Base-by-base conservation (phyloP, 768 basidiomycete species). In the Cubamyces lactineus region DNA sequence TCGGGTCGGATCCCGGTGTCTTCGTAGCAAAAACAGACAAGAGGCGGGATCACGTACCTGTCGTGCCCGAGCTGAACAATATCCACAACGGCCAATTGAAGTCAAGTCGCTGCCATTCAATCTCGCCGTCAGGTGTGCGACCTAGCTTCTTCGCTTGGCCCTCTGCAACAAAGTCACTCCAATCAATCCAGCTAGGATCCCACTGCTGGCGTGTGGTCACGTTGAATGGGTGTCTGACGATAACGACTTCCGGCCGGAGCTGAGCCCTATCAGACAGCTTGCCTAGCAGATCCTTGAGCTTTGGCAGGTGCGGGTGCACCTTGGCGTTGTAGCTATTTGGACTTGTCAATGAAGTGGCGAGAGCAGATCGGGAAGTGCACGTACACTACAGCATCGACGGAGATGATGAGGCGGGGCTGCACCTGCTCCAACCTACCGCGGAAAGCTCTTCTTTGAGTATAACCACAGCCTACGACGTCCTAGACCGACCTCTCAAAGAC, bases 21-120 rank as follows among this genome's bases (percentile, higher is more conserved):
- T 38, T 50, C 46, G 41, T 15, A 39, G 41, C 13, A 15, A 50
- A 1, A 41, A 15, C 40, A 28, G 51, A 24, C 53, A 23, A 62
- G 23, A 57, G 48, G 17, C 40, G 19, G 45, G 8, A 11, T 21
- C 24, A 69, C 75, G 65, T 63, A 75, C 91, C 91, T 38, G 92
- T 94, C 30, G 92, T 93, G 12, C 91, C 92, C 53, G 88, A 90
- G 64, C 88, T 90, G 76, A 93, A 93, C 30, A 93, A 79, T 63
- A 94, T 89, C 91, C 91, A 93, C 8, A 93, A 79, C n/a, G 91
- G 91, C 71, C 85, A 80, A 72, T 92, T 84, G 74, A 93, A 93
- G 13, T 79, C 74, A 41, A 81, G 78, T 50, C 85, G 79, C 52
- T 76, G 67, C 83, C 88, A 92, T 64, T 80, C 72, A 65, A 91